Evolutionary conservation across 345 rosid genomes (phyloP), one percentile per base, ranked within the genome.

Genomic region (Salix brachista): DNA sequence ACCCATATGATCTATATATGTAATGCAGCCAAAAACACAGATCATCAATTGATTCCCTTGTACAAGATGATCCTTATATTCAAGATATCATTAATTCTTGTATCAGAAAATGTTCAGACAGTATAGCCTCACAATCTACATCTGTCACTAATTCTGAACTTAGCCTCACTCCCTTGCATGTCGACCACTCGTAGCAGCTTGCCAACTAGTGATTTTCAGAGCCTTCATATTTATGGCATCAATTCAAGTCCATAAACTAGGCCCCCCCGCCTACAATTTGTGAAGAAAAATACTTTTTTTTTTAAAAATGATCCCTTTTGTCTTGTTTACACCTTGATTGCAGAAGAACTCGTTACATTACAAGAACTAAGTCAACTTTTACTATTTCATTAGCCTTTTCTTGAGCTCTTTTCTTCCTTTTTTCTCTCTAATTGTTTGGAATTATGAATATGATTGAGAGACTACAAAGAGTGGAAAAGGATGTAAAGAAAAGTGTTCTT

Each of bases 401-500:
- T 16, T 28, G 17, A 30, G 19, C 12, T 28, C 13, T 70, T 26
- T 25, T 6, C 18, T n/a, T 16, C 9, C 42, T 42, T 11, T 42
- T 41, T 42, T 11, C 3, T 25, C 56, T 30, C 13, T 69, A 2
- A 48, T 21, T 32, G 5, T 9, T 14, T 28, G 34, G 11, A 28
- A 41, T 17, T 60, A n/a, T 8, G 41, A 41, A 16, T 23, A 17
- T 13, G 52, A 65, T 80, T 65, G 37, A 48, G 42, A 74, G 67
- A 74, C 66, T 61, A 70, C 30, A 66, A 66, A 37, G 36, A 5
- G 26, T 28, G 41, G 81, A 42, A 70, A 74, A 70, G 79, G 71
- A 52, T 52, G 72, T 6, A 17, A 46, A 50, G 62, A 46, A 26
- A 19, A 32, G 34, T 28, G 46, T 61, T 44, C 3, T n/a, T 60